These are phyloP conservation scores for Kodamaea fungicola DNA, from an alignment of 1,139 yeast species.

Conservation along the genomic window DNA sequence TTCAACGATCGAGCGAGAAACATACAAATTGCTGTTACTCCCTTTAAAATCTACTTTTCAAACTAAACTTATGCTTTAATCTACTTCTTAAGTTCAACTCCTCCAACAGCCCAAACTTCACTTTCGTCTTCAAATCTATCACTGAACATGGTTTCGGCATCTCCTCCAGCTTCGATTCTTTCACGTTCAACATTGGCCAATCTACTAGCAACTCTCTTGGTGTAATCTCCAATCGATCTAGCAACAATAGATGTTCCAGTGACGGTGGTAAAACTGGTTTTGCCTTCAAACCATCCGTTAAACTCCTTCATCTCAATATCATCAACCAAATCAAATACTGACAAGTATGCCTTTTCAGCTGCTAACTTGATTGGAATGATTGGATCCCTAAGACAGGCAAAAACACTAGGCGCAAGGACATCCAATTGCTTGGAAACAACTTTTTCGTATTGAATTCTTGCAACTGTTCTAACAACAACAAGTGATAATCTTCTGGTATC, in stretches of 20 bases:
- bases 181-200: conserved; percentile 84
- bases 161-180: conserved; percentile 87
- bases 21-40: too few species aligned
- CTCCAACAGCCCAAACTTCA: conserved; percentile 88
- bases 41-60: background rate
- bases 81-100: conserved; percentile 38
- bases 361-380: conserved; percentile 90
- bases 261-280: conserved; percentile 29
- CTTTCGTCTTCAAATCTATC: conserved; percentile 83
- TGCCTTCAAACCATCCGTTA: conserved; percentile 53
- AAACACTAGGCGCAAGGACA: conserved; percentile 66
- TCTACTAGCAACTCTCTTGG: conserved; percentile 81
- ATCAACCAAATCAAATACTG: conserved; percentile 68
- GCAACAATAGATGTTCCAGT: conserved; percentile 52
- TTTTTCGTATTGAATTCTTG: conserved; percentile 53
- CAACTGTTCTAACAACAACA: conserved; percentile 71
- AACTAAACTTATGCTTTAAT: background rate
- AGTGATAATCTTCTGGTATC: conserved; percentile 81
- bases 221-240: conserved; percentile 82
- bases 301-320: conserved; percentile 59
- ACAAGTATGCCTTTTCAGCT: conserved; percentile 85
- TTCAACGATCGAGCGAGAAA: too few species aligned
- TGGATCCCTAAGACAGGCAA: conserved; percentile 79
- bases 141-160: conserved; percentile 77
- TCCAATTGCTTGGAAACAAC: conserved; percentile 53